Percentiles rank a stretch among this genome's conserved stretches.
phyloP scores from a whole-genome alignment of 176 grass and related monocot species.

The Puya raimondii region DNA sequence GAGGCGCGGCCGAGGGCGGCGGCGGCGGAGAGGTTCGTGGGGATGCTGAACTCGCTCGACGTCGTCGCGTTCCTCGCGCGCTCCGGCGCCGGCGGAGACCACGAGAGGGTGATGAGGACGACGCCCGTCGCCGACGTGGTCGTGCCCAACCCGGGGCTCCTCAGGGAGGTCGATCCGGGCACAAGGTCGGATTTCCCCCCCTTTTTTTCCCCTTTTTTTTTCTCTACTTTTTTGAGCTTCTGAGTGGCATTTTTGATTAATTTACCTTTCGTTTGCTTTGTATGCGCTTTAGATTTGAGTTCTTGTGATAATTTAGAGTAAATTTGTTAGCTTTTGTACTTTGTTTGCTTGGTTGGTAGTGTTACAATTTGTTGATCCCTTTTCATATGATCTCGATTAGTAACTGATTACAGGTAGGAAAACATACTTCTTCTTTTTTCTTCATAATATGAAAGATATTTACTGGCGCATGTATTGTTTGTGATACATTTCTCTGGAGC shows the following conservation, averaged over 20 bases:
- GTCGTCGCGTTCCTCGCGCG: constrained; percentile 62
- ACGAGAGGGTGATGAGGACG: constrained; percentile 32
- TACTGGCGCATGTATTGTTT: too few species aligned
- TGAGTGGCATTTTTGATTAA: background rate
- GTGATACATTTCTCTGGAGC: too few species aligned
- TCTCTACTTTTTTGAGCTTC: too few species aligned
- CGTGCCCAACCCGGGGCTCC: constrained; percentile 36
- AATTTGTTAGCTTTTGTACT: too few species aligned
- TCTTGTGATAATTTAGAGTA: too few species aligned
- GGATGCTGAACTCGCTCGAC: constrained; percentile 82
- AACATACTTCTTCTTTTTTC: too few species aligned
- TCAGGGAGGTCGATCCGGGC: constrained; percentile 86
- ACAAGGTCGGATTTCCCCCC: constrained; percentile 45
- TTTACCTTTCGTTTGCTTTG: background rate
- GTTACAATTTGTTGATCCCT: too few species aligned
- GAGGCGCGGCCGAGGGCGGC: constrained; percentile 29
- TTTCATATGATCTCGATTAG: too few species aligned
- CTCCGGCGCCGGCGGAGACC: constrained; percentile 30
- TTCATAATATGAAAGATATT: too few species aligned
- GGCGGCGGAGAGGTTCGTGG: constrained; percentile 51
- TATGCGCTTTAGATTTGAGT: too few species aligned
- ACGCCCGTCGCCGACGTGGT: constrained; percentile 55
- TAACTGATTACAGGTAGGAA: too few species aligned
- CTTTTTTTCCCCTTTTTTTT: background rate
- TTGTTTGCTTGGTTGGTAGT: too few species aligned